Conservation (phyloP, 257 asterid genomes). For the Scutellaria baicalensis region DNA sequence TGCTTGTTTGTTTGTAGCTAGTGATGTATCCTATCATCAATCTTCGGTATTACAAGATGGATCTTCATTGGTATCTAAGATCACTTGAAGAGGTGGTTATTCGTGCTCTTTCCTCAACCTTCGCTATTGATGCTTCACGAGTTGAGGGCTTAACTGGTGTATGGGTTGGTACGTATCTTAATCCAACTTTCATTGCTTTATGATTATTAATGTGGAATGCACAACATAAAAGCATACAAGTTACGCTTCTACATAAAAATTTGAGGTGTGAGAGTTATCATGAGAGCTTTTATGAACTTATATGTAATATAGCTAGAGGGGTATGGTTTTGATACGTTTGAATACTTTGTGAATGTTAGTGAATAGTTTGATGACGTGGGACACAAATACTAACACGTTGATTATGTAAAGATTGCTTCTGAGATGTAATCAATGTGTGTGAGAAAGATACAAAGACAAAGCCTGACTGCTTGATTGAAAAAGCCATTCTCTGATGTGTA, state of each 20-base stretch:
- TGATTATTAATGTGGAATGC: background rate
- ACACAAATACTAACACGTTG: background rate
- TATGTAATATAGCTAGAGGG: background rate
- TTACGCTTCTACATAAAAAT: background rate
- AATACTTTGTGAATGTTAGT: background rate
- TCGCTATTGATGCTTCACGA: slow-evolving; percentile 65
- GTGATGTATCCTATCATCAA: slow-evolving; percentile 91
- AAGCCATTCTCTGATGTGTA: background rate
- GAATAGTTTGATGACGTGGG: background rate
- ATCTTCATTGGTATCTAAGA: slow-evolving; percentile 91
- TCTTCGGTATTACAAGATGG: slow-evolving; percentile 79
- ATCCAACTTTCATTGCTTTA: background rate
- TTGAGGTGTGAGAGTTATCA: background rate
- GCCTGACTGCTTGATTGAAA: background rate
- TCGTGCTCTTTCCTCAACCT: slow-evolving; percentile 65
- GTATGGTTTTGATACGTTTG: background rate
- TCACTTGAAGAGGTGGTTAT: slow-evolving; percentile 93
- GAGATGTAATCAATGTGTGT: background rate
- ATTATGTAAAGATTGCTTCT: background rate
- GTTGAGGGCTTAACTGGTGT: slow-evolving; percentile 86
- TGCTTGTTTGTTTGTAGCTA: slow-evolving; percentile 43
- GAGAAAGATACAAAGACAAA: background rate
- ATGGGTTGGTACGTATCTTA: slow-evolving; percentile 71
- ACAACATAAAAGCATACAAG: background rate
- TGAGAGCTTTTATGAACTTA: background rate